Conservation (phyloP, 352 stramenopile species). For the Aphanomyces stellatus region DNA sequence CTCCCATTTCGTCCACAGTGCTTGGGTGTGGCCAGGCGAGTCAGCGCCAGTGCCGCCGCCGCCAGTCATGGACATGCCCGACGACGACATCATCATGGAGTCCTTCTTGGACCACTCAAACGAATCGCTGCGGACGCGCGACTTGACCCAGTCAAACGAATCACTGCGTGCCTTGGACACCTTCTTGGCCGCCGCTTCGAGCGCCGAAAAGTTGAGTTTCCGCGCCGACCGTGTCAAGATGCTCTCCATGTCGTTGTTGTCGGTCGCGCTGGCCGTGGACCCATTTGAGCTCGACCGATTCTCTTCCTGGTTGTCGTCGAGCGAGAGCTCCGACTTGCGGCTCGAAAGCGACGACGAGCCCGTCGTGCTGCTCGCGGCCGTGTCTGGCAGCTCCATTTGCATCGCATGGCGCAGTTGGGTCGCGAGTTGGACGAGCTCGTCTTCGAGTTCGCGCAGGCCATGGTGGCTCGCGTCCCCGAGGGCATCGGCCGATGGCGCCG, state of each 20-base stretch:
- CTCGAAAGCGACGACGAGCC: not conserved
- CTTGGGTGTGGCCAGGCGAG: not conserved
- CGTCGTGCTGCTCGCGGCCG: not conserved
- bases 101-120: not conserved
- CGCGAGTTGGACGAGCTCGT: slow-evolving; percentile 1
- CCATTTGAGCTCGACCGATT: slow-evolving; percentile 12
- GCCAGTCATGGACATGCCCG: not conserved
- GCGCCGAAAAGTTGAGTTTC: not conserved
- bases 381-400: not conserved
- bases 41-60: not conserved
- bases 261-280: not conserved
- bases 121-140: not conserved
- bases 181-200: slow-evolving; percentile 10
- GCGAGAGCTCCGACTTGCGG: not conserved
- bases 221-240: slow-evolving; percentile 11
- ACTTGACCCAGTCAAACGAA: slow-evolving; percentile 19
- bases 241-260: not conserved
- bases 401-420: not conserved
- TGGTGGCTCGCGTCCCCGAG: not conserved
- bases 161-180: slow-evolving; percentile 18
- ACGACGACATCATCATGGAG: too few species aligned
- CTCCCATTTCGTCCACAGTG: slow-evolving; percentile 16
- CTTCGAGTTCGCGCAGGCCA: slow-evolving; percentile 10
- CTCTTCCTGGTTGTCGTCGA: slow-evolving; percentile 11
- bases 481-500: slow-evolving; percentile 8